Base-by-base conservation (phyloP, 2,329 filamentous ascomycete species). In the Fusarium praegraminearum region DNA sequence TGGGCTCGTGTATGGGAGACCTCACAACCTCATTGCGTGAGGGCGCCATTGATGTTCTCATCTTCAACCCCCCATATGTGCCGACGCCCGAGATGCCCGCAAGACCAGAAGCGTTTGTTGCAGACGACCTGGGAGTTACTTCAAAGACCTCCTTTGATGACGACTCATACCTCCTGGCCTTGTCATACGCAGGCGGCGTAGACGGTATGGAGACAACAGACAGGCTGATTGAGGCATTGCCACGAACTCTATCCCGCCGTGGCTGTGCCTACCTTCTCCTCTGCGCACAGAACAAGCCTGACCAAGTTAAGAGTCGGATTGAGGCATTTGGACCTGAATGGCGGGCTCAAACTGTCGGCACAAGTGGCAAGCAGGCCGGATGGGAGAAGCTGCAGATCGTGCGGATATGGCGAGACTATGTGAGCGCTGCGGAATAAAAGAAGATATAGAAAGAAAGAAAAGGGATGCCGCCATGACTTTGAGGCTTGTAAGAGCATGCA, bases 31-130 rank as follows among this genome's bases (percentile, higher is more conserved):
- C 90, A 1, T 81, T 97, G 41, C 85, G 86, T 10, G 76, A 82
- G 0, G 83, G 84, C 4, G 60, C 51, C 15, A 86, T 97, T 7
- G 96, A 99, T 77, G 86, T 99, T 13, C 85, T 99, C 67, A 86
- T 99, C 30, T 99, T 98, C 85, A 99, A 99, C 77, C 96, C 96
- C 55, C 96, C 96, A 1, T 99, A 99, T 78, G 96, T 99, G 16
- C 96, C 96, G 3, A 97, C 94, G 4, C 86, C 90, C 28, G 87
- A 89, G 41, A 81, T 97, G 62, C 94, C 95, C 2, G 78, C 80
- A 26, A 79, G 86, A 36, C 85, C 76, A 22, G 75, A 67, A 57
- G 72, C 62, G 52, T 78, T 76, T 41, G 38, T 53, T 3, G 73
- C 71, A 4, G 73, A 74, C 4, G 70, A 70, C 28, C 57, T 74